A percentile compares a stretch with the other conserved stretches of the same genome.
Evolutionary conservation across 805 yeast species (phyloP).

Genomic region (Kluyveromyces siamensis): DNA sequence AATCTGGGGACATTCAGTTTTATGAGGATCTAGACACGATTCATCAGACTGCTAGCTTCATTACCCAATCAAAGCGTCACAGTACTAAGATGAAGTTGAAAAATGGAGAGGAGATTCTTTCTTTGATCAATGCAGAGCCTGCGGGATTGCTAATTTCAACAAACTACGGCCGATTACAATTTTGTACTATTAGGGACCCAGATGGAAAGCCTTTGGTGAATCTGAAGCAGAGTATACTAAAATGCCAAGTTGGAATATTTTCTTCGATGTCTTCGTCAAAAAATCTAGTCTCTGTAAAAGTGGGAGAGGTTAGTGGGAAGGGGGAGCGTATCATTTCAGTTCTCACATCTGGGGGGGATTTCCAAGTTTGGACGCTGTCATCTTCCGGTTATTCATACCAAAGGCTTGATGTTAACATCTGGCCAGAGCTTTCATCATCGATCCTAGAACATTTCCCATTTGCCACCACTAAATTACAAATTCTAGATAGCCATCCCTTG

Average conservation of each 20-base stretch:
- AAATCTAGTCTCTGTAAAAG: conserved; percentile 48
- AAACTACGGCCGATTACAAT: conserved; percentile 53
- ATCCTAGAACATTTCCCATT: conserved; percentile 43
- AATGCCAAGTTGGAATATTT: conserved; percentile 30
- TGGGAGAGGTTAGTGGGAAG: conserved; percentile 43
- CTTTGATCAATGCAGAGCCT: conserved; percentile 56
- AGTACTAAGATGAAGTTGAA: conserved; percentile 15
- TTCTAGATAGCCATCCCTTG: conserved; percentile 55
- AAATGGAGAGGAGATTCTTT: conserved; percentile 43
- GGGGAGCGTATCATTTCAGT: conserved; percentile 38
- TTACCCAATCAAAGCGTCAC: conserved; percentile 22
- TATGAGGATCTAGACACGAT: conserved; percentile 58
- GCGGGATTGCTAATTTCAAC: conserved; percentile 69
- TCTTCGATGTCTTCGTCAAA: conserved; percentile 23
- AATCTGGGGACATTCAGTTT: conserved; percentile 51
- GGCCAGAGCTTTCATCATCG: conserved; percentile 30
- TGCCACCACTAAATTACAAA: conserved; percentile 39
- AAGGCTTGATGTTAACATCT: conserved; percentile 30
- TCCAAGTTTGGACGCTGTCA: conserved; percentile 42
- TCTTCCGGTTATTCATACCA: conserved; percentile 35
- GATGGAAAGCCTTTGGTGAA: conserved; percentile 46
- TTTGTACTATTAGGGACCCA: conserved; percentile 56
- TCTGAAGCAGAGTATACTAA: conserved; percentile 20
- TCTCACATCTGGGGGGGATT: conserved; percentile 36
- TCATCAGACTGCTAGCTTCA: conserved; percentile 19